Base-by-base conservation (phyloP, 2,329 filamentous ascomycete genomes). In the Penicillium polonicum region DNA sequence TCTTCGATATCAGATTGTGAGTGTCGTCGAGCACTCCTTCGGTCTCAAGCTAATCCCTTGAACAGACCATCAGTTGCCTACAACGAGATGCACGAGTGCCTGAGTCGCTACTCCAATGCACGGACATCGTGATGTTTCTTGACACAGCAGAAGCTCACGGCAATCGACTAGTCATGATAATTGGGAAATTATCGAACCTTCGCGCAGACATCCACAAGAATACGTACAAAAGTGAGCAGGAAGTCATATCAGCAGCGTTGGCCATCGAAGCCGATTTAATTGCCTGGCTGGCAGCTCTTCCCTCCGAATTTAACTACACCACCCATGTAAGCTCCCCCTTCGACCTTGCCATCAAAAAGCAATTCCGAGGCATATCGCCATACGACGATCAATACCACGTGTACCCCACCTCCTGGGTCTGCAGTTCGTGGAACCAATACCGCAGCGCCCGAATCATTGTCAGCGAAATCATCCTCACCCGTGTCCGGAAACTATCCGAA, bases 361-460 rank as follows among this genome's bases (percentile, higher is more conserved):
- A 60, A 38, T 65, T 65, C n/a, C 63, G 66, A 27, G 66, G 68
- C 5, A 57, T 71, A 17, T 38, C 53, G 5, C 65, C 65, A 1
- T 85, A 84, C 59, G 76, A 79, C 19, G 78, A 79, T 13, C 75
- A 78, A 53, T 86, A 83, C 64, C 83, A 87, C 66, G 68, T 78
- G 23, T 87, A 87, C 63, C 69, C 71, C 17, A 79, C 82, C 60
- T 78, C 84, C 54, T 84, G 80, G 77, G 72, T 79, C 19, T 82
- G 80, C 9, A 78, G 81, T 25, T 76, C 83, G 41, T 87, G 82
- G 82, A 84, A 83, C 58, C 80, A 86, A 62, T 85, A 82, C 63
- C 82, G 85, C 25, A 85, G 83, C 77, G 78, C 79, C 7, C 80
- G 83, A n/a, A 80, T 85, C 25, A 70, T 86, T 10, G 67, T 80